A percentile compares a stretch with the other conserved stretches of the same genome.
These are phyloP conservation scores for Intubia oerlemansii DNA, from an alignment of 2,329 filamentous ascomycete genomes.

Conservation along the genomic window DNA sequence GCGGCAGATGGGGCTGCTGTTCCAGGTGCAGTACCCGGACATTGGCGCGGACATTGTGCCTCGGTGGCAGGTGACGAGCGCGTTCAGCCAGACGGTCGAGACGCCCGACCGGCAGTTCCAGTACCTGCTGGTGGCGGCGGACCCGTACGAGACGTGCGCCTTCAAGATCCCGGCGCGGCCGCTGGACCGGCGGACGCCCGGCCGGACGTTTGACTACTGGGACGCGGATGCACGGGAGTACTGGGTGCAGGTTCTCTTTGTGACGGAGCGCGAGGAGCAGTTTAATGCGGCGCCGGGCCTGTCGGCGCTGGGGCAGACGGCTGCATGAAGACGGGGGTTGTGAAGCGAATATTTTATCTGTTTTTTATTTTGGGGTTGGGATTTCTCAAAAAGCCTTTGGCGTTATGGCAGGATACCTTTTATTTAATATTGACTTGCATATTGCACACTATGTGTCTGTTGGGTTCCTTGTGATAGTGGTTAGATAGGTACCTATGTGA, in stretches of 20 bases:
- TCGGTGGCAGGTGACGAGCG: conserved; percentile 90
- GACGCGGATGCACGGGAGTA: conserved; percentile 93
- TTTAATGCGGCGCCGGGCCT: conserved; percentile 41
- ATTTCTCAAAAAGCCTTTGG: too few species aligned
- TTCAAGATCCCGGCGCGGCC: conserved; percentile 93
- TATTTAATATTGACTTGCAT: too few species aligned
- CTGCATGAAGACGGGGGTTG: too few species aligned
- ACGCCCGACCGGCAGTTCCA: conserved; percentile 88
- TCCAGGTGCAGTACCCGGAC: conserved; percentile 51
- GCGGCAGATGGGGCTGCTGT: conserved; percentile 8
- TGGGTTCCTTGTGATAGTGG: too few species aligned
- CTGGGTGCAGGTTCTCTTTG: conserved; percentile 94
- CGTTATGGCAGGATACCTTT: too few species aligned
- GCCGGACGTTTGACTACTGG: conserved; percentile 78
- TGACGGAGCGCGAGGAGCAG: conserved; percentile 93
- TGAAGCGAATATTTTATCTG: too few species aligned
- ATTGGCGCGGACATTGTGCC: conserved; percentile 56
- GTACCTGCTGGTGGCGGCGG: conserved; percentile 84
- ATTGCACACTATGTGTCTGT: too few species aligned
- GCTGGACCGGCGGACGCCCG: conserved; percentile 68
- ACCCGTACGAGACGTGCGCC: conserved; percentile 92
- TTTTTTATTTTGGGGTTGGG: too few species aligned
- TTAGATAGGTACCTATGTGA: too few species aligned
- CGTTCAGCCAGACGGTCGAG: conserved; percentile 88
- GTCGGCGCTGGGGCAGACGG: too few species aligned